Conservation (phyloP, 2,329 filamentous ascomycete species). For the Penicillium sclerotiorum region DNA sequence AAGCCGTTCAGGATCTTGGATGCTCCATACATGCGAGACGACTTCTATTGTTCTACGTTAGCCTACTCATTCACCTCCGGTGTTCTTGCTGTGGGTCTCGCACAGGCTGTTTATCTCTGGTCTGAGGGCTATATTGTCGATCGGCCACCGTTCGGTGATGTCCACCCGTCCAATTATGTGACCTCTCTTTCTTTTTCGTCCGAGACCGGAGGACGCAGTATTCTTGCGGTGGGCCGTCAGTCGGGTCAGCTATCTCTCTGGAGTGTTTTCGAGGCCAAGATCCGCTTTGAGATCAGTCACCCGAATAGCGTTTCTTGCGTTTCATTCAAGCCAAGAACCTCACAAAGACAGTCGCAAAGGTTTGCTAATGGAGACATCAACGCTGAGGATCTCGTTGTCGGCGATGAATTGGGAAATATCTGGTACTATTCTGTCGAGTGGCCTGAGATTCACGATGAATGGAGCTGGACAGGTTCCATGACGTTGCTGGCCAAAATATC, state of each 20-base stretch:
- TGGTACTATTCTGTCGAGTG: conserved; percentile 93
- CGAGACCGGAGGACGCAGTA: conserved; percentile 69
- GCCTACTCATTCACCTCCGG: conserved; percentile 77
- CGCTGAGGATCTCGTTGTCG: conserved; percentile 83
- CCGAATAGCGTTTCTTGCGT: conserved; percentile 75
- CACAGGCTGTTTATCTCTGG: conserved; percentile 82
- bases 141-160: conserved; percentile 59
- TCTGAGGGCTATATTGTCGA: conserved; percentile 73
- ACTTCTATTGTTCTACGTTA: conserved; percentile 92
- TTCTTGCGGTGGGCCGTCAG: conserved; percentile 82
- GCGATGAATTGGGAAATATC: conserved; percentile 78
- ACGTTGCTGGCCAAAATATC: conserved; percentile 75
- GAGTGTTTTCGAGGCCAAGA: conserved; percentile 66
- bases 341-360: conserved; percentile 53
- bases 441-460: conserved; percentile 59
- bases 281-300: conserved; percentile 75
- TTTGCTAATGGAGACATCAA: conserved; percentile 55
- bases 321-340: conserved; percentile 71
- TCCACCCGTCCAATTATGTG: conserved; percentile 57
- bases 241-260: conserved; percentile 76
- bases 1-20: conserved; percentile 86
- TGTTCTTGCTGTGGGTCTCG: conserved; percentile 81
- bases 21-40: conserved; percentile 84
- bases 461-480: conserved; percentile 77
- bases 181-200: conserved; percentile 94